Evolutionary conservation across 1,284 basidiomycete species (phyloP), one percentile per base, ranked within the genome.

Genomic region (Mycosarcoma mackinlayi): DNA sequence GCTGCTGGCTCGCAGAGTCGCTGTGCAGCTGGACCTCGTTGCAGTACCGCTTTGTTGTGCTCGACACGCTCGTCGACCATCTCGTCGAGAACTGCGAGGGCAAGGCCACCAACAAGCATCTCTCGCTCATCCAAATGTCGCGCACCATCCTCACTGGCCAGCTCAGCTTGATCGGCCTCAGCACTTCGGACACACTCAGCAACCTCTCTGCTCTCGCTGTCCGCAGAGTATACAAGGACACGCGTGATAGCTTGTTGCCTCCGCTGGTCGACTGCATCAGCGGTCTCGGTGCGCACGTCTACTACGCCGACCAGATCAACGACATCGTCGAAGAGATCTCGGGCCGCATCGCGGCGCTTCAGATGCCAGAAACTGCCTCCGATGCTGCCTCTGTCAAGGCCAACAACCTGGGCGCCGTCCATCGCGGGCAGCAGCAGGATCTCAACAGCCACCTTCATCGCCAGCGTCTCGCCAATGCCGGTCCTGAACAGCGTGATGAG

Each of bases 271-370:
- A 89, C 57, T 91, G 91, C 77, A 90, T 96, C 54, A 86, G 91
- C 6, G 91, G 92, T 0, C 86, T 98, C 18, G 91, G 91, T 28
- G 89, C 90, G 7, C 93, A 96, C 81, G 89, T 95, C 54, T 95
- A 96, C 85, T 97, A 98, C 81, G 91, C 92, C 42, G 95, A 97
- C 81, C 95, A 98, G 84, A 92, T 95, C 65, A 92, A 93, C 80
- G 94, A 97, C 82, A 89, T 97, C 50, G 89, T 92, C 13, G 89
- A 89, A 65, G 94, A 96, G 83, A 85, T 95, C 25, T 88, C 92
- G 37, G 88, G 87, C 58, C 88, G 92, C 23, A 87, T 97, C n/a
- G 85, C 88, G 5, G 84, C 86, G 0, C 85, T 93, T 23, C 91
- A 93, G 77, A 85, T 87, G 14, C 89, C 88, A 68, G 89, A 89